phyloP scores from a whole-genome alignment of 768 basidiomycete genomes.

The Termitomyces sp. region DNA sequence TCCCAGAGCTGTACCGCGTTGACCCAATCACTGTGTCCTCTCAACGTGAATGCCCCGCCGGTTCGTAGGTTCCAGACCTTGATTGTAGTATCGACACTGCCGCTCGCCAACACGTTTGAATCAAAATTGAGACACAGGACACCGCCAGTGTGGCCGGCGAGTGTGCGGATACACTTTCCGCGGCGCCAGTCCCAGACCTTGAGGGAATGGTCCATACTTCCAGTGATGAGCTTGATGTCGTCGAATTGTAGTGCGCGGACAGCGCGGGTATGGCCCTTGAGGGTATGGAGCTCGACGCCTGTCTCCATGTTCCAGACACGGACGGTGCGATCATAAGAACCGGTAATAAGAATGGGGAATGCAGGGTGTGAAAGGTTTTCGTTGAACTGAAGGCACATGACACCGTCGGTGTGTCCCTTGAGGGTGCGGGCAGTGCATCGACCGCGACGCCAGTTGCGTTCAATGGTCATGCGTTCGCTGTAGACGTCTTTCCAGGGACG shows the following conservation, averaged over 20 bases:
- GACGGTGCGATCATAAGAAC: slow-evolving; percentile 92
- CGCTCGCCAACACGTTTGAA: slow-evolving; percentile 85
- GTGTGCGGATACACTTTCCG: slow-evolving; percentile 80
- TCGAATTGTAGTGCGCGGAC: slow-evolving; percentile 94
- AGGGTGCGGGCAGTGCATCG: slow-evolving; percentile 80
- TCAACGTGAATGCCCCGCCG: slow-evolving; percentile 85
- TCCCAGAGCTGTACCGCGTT: slow-evolving; percentile 96
- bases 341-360: slow-evolving; percentile 95
- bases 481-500: slow-evolving; percentile 99
- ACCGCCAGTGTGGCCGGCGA: slow-evolving; percentile 88
- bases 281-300: slow-evolving; percentile 73
- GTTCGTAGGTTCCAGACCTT: slow-evolving; percentile 93
- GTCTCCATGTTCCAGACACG: slow-evolving; percentile 97
- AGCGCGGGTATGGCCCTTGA: slow-evolving; percentile 89
- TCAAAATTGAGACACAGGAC: slow-evolving; percentile 92
- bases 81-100: slow-evolving; percentile 92
- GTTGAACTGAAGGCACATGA: slow-evolving; percentile 95
- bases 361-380: slow-evolving; percentile 78
- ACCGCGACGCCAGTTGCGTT: slow-evolving; percentile 96
- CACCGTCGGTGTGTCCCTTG: slow-evolving; percentile 90
- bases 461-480: slow-evolving; percentile 92
- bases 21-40: slow-evolving; percentile 95
- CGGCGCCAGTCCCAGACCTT: slow-evolving; percentile 96
- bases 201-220: slow-evolving; percentile 92
- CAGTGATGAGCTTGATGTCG: slow-evolving; percentile 90